Percentiles rank a stretch among this genome's conserved stretches.
Conservation (phyloP, 176 grass and related monocot genomes). For the Cenchrus purpureus region DNA sequence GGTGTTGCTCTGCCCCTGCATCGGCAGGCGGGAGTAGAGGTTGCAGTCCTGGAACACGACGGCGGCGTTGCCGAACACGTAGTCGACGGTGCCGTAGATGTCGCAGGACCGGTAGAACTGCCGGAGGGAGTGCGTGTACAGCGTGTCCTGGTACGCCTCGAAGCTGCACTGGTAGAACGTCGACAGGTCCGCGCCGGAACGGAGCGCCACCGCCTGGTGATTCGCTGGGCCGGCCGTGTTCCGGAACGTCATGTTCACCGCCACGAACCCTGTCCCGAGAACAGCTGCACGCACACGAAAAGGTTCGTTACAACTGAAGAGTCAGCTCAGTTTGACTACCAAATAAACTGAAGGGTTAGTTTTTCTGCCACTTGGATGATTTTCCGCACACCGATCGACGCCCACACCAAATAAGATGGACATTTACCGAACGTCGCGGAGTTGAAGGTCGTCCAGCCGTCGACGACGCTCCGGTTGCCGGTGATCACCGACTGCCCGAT, state of each 20-base stretch:
- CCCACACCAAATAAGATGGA: not conserved
- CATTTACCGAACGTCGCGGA: slow-evolving; percentile 82
- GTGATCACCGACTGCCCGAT: slow-evolving; percentile 86
- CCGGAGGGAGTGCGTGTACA: slow-evolving; percentile 87
- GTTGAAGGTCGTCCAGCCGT: slow-evolving; percentile 97
- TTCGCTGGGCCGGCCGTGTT: slow-evolving; percentile 81
- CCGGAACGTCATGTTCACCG: slow-evolving; percentile 89
- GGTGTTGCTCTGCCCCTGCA: slow-evolving; percentile 85
- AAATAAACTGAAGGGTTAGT: not conserved
- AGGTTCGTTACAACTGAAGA: not conserved
- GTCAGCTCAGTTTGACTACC: slow-evolving; percentile 28
- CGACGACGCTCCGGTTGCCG: slow-evolving; percentile 70
- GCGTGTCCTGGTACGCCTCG: slow-evolving; percentile 96
- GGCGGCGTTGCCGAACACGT: slow-evolving; percentile 91
- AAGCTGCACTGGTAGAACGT: slow-evolving; percentile 97
- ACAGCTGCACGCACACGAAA: slow-evolving; percentile 55
- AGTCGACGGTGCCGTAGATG: slow-evolving; percentile 96
- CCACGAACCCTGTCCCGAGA: slow-evolving; percentile 80
- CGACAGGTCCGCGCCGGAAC: slow-evolving; percentile 67
- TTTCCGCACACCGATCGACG: not conserved
- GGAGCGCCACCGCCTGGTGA: slow-evolving; percentile 86
- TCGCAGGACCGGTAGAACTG: slow-evolving; percentile 96
- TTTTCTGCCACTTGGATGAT: not conserved
- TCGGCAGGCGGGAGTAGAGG: slow-evolving; percentile 67
- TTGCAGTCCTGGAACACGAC: slow-evolving; percentile 85